A percentile compares a stretch with the other conserved stretches of the same genome.
Conservation (phyloP, 345 rosid species). For the Balakata baccata region DNA sequence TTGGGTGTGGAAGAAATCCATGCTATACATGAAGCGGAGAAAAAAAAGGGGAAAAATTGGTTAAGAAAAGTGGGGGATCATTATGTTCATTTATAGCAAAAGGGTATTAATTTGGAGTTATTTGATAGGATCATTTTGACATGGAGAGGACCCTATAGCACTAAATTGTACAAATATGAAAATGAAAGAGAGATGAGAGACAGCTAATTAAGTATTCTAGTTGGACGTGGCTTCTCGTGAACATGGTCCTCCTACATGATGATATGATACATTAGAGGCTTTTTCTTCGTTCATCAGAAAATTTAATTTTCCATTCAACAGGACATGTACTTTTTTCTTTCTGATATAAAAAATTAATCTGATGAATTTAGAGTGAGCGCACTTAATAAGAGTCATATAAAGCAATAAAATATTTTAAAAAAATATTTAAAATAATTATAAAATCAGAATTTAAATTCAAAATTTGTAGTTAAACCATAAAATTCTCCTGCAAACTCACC, state of each 20-base stretch:
- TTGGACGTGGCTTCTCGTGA: constrained; percentile 25
- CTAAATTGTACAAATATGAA: not conserved
- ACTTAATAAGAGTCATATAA: too few relatives aligned
- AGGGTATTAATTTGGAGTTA: not conserved
- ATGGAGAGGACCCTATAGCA: not conserved
- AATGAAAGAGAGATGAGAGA: not conserved
- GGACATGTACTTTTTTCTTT: too few relatives aligned
- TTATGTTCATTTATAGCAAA: not conserved
- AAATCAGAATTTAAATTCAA: too few relatives aligned
- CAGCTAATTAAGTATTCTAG: constrained; percentile 10
- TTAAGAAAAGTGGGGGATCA: not conserved
- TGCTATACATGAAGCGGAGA: not conserved
- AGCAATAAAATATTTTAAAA: too few relatives aligned
- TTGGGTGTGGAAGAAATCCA: constrained; percentile 26
- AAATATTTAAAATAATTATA: too few relatives aligned
- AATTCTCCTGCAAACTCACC: too few relatives aligned
- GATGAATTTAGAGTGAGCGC: too few relatives aligned
- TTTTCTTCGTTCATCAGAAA: not conserved
- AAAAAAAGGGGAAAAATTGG: not conserved
- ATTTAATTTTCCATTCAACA: too few relatives aligned
- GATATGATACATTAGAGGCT: not conserved
- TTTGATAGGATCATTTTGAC: constrained; percentile 1
- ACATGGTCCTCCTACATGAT: constrained; percentile 20
- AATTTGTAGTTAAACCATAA: too few relatives aligned
- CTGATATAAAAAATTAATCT: too few relatives aligned